phyloP scores from a whole-genome alignment of 2,329 filamentous ascomycete species.

The Hypoxylon sp. region DNA sequence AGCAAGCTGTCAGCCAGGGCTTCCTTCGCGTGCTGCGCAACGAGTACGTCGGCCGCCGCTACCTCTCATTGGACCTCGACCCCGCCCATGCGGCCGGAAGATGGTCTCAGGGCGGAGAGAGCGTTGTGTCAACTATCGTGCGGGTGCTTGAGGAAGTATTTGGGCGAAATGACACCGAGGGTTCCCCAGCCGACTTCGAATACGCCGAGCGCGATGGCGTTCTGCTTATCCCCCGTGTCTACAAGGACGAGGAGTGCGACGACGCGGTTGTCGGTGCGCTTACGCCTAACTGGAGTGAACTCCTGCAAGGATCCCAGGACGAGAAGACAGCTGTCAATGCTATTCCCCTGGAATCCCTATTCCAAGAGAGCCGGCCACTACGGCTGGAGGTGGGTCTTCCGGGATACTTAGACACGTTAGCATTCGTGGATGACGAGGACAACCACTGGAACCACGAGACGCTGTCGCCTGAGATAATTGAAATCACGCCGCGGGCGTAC shows the following conservation, averaged over 20 bases:
- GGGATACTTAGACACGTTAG: neutral
- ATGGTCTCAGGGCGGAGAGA: neutral
- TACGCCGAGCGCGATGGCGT: constrained; percentile 22
- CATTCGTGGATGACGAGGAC: neutral
- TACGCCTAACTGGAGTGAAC: neutral
- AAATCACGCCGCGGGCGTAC: neutral
- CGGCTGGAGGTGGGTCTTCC: neutral
- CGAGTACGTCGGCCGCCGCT: constrained; percentile 33
- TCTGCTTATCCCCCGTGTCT: constrained; percentile 10
- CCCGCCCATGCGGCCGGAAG: constrained; percentile 7
- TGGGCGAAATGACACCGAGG: neutral
- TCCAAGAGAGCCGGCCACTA: neutral
- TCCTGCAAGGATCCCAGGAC: neutral
- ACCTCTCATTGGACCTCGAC: constrained; percentile 40
- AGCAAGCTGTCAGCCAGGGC: constrained; percentile 29
- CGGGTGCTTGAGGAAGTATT: constrained; percentile 11
- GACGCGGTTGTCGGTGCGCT: neutral
- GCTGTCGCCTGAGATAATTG: neutral
- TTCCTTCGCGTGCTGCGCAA: constrained; percentile 36
- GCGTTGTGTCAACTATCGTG: constrained; percentile 2
- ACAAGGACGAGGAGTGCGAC: constrained; percentile 2
- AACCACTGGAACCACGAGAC: neutral
- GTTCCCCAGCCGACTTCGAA: constrained; percentile 13
- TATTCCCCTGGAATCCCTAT: neutral
- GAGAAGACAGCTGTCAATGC: neutral